These are phyloP conservation scores for Pseudoscleropodium purum DNA, from an alignment of 225 moss, liverwort and hornwort genomes.

Conservation along the genomic window DNA sequence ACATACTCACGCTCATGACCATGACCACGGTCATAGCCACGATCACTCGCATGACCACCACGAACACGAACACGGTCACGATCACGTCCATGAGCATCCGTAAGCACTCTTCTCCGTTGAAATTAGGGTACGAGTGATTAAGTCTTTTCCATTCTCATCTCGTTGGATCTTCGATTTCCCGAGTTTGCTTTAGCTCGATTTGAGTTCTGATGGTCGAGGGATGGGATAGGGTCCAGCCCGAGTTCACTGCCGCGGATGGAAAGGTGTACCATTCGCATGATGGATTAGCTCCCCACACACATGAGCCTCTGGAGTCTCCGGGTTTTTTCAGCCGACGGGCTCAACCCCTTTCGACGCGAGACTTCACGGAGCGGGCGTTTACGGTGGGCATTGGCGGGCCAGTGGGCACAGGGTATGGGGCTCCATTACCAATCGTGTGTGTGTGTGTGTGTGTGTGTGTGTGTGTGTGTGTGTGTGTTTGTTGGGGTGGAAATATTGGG, in stretches of 20 bases:
- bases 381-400: slow-evolving; percentile 94
- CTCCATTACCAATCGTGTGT: not conserved
- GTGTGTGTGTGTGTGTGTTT: not conserved
- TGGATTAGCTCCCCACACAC: slow-evolving; percentile 84
- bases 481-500: not conserved
- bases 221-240: slow-evolving; percentile 7
- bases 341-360: slow-evolving; percentile 48
- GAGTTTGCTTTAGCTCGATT: not conserved
- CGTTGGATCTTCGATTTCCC: not conserved
- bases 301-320: slow-evolving; percentile 86
- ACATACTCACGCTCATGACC: not conserved
- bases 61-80: not conserved
- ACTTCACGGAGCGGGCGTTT: slow-evolving; percentile 80
- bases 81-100: slow-evolving; percentile 16
- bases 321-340: slow-evolving; percentile 92
- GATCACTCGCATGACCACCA: not conserved
- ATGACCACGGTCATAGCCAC: not conserved
- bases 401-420: slow-evolving; percentile 64
- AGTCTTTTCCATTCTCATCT: not conserved
- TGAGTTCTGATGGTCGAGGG: not conserved
- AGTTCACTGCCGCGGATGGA: slow-evolving; percentile 20
- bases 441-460: not conserved
- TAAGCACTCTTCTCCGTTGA: not conserved
- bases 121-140: not conserved
- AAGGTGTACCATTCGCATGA: slow-evolving; percentile 77